Evolutionary conservation across 352 stramenopile genomes (phyloP).

Genomic region (Globisporangium ultimum): DNA sequence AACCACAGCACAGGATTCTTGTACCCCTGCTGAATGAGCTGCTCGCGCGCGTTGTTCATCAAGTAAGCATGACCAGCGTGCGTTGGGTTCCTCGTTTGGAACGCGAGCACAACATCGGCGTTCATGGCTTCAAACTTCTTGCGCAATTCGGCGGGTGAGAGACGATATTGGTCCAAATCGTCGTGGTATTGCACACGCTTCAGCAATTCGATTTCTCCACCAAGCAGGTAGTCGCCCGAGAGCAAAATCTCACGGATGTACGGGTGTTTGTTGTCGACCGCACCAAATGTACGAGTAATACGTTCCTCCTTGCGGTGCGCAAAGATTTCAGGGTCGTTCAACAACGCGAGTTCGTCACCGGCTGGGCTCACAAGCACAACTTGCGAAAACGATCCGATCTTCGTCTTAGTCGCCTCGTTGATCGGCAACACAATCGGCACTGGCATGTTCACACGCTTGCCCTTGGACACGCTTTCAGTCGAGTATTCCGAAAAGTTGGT

Average conservation of each 20-base stretch:
- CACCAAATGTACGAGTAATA: conserved; percentile 96
- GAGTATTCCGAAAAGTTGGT: conserved; percentile 95
- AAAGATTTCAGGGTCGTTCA: conserved; percentile 95
- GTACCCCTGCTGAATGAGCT: conserved; percentile 91
- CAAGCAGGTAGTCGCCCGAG: conserved; percentile 94
- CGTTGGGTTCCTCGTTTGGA: conserved; percentile 98
- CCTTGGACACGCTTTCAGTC: conserved; percentile 70
- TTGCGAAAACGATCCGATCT: conserved; percentile 74
- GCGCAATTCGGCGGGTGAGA: conserved; percentile 93
- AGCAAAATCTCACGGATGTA: conserved; percentile 96
- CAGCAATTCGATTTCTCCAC: conserved; percentile 95
- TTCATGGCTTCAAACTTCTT: conserved; percentile 93
- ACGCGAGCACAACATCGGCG: conserved; percentile 97
- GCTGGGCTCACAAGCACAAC: conserved; percentile 94
- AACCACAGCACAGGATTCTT: conserved; percentile 98
- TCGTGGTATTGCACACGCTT: conserved; percentile 96
- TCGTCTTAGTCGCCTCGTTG: conserved; percentile 90
- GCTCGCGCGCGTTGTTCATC: conserved; percentile 95
- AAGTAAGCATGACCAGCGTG: conserved; percentile 97
- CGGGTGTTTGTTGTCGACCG: conserved; percentile 95
- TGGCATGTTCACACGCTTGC: conserved; percentile 93
- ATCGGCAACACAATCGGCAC: conserved; percentile 96
- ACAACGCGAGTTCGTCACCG: conserved; percentile 91
- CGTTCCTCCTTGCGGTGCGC: conserved; percentile 98
- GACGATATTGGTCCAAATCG: conserved; percentile 94